Conservation (phyloP, 1,284 basidiomycete species). For the Rhizoctonia solani region DNA sequence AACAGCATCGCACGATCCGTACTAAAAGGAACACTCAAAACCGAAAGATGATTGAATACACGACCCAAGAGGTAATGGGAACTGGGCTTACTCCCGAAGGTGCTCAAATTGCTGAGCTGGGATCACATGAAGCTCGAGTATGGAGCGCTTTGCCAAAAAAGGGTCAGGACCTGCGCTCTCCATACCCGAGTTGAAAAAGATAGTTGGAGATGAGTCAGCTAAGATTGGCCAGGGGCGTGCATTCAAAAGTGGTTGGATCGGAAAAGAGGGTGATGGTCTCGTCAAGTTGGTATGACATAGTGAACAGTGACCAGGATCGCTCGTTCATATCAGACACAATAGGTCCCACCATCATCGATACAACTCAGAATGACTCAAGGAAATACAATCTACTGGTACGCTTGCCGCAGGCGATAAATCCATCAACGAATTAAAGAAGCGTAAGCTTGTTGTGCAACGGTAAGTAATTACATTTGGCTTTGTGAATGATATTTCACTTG, state of each 20-base stretch:
- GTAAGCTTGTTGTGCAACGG: slow-evolving; percentile 83
- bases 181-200: slow-evolving; percentile 68
- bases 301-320: slow-evolving; percentile 36
- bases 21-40: neutral
- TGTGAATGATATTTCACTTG: slow-evolving; percentile 20
- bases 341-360: slow-evolving; percentile 72
- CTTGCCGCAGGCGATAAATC: slow-evolving; percentile 75
- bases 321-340: slow-evolving; percentile 10
- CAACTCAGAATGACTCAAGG: slow-evolving; percentile 71
- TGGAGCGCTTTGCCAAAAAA: slow-evolving; percentile 80
- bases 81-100: slow-evolving; percentile 83
- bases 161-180: slow-evolving; percentile 66
- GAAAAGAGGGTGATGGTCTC: slow-evolving; percentile 87
- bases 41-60: slow-evolving; percentile 80
- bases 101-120: slow-evolving; percentile 70
- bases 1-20: slow-evolving; percentile 38
- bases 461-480: slow-evolving; percentile 43
- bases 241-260: slow-evolving; percentile 98
- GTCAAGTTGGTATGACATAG: slow-evolving; percentile 72
- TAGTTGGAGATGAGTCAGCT: slow-evolving; percentile 79
- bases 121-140: slow-evolving; percentile 93
- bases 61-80: slow-evolving; percentile 74
- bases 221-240: slow-evolving; percentile 92
- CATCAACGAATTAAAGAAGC: slow-evolving; percentile 86
- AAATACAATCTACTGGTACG: slow-evolving; percentile 74